A percentile compares a stretch with the other conserved stretches of the same genome.
These are phyloP conservation scores for Stellera chamaejasme DNA, from an alignment of 345 rosid genomes.

Conservation along the genomic window DNA sequence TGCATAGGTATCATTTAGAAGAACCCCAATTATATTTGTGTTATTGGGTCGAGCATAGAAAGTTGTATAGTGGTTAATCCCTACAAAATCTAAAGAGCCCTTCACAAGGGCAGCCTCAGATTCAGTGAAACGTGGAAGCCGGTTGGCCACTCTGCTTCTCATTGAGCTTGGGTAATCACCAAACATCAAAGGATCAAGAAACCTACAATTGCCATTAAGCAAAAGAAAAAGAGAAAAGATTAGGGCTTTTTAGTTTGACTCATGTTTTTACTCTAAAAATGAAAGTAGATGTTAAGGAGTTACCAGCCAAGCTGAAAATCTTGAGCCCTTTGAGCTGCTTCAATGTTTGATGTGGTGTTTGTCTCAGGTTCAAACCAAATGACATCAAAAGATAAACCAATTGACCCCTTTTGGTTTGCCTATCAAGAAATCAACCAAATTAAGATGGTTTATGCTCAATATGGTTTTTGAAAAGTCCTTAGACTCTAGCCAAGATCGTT, in stretches of 20 bases:
- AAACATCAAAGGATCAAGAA: slow-evolving; percentile 75
- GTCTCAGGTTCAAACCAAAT: slow-evolving; percentile 71
- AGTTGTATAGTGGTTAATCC: slow-evolving; percentile 93
- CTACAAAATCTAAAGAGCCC: slow-evolving; percentile 87
- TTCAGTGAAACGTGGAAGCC: slow-evolving; percentile 61
- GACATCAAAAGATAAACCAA: slow-evolving; percentile 71
- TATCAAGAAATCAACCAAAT: slow-evolving; percentile 14
- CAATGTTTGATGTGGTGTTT: slow-evolving; percentile 47
- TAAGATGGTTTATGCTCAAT: background rate
- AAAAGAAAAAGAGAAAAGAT: background rate
- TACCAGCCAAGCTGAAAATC: slow-evolving; percentile 99
- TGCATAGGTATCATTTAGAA: slow-evolving; percentile 58
- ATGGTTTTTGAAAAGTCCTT: too few relatives aligned
- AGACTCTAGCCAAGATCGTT: too few relatives aligned
- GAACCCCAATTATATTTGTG: slow-evolving; percentile 21
- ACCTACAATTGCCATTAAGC: slow-evolving; percentile 34
- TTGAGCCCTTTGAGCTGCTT: slow-evolving; percentile 90
- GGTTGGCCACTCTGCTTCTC: slow-evolving; percentile 61
- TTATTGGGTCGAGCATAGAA: slow-evolving; percentile 45
- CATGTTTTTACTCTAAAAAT: background rate
- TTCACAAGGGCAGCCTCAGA: slow-evolving; percentile 52
- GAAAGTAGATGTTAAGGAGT: background rate
- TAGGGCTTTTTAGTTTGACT: too few relatives aligned
- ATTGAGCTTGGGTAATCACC: slow-evolving; percentile 90
- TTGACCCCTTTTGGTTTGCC: slow-evolving; percentile 64